phyloP scores from a whole-genome alignment of 441 rosid genomes.

The Francoa sonchifolia region DNA sequence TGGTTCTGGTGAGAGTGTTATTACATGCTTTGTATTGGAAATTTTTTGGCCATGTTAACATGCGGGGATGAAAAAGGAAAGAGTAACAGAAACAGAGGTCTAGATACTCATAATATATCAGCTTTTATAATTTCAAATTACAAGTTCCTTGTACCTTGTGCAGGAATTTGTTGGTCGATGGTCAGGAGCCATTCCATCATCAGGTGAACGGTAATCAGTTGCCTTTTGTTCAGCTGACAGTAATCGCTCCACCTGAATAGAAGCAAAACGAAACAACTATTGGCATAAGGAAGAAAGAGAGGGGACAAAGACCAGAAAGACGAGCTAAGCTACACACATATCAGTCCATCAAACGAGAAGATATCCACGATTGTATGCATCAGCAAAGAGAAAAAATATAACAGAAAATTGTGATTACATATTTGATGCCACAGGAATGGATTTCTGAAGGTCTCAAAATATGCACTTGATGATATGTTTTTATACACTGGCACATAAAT shows the following conservation, averaged over 20 bases:
- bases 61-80: too few relatives aligned
- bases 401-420: too few relatives aligned
- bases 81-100: too few relatives aligned
- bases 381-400: too few relatives aligned
- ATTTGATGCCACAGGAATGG: conserved; percentile 1
- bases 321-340: too few relatives aligned
- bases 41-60: too few relatives aligned
- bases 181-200: conserved; percentile 89
- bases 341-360: too few relatives aligned
- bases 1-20: too few relatives aligned
- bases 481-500: conserved; percentile 12
- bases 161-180: conserved; percentile 98
- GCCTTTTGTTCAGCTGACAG: conserved; percentile 90
- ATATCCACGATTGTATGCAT: too few relatives aligned
- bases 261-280: conserved; percentile 9
- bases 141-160: conserved; percentile 46
- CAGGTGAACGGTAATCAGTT: conserved; percentile 86
- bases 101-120: too few relatives aligned
- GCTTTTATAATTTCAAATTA: conserved; percentile 6
- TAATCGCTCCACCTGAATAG: conserved; percentile 70
- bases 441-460: neutral
- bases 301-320: conserved; percentile 1
- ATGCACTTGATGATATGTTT: conserved; percentile 4
- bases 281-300: conserved; percentile 2
- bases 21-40: too few relatives aligned